Conservation (phyloP, 306 rosid species). For the Vigna mungo region DNA sequence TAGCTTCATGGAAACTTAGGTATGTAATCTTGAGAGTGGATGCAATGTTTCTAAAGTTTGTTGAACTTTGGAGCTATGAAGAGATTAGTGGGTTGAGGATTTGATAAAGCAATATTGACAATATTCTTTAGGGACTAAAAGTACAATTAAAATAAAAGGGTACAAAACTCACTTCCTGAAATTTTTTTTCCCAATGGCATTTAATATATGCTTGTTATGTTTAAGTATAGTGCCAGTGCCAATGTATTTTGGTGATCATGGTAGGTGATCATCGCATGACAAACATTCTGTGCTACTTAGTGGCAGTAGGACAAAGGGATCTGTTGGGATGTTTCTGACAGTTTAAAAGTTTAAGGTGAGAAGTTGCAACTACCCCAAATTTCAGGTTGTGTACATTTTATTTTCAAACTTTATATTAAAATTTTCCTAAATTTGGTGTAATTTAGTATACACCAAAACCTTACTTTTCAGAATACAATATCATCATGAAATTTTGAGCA, state of each 20-base stretch:
- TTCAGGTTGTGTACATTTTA: background rate
- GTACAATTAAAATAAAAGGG: background rate
- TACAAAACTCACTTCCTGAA: background rate
- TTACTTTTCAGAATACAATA: background rate
- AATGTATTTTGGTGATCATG: background rate
- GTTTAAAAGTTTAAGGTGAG: background rate
- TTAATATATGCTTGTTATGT: constrained; percentile 20
- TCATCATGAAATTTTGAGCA: background rate
- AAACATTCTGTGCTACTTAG: background rate
- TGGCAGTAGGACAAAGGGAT: background rate
- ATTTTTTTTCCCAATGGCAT: background rate
- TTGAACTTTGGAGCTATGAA: constrained; percentile 26
- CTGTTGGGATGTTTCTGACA: background rate
- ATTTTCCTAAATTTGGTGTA: background rate
- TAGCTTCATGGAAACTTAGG: too few relatives aligned
- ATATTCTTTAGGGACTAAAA: background rate
- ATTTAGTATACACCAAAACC: background rate
- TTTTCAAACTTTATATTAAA: background rate
- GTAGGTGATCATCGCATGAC: background rate
- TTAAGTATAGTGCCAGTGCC: background rate
- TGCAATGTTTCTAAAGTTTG: background rate
- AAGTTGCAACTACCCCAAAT: too few relatives aligned
- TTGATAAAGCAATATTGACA: background rate
- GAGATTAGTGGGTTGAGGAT: background rate
- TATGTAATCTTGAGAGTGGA: background rate